Evolutionary conservation across 2,329 filamentous ascomycete species (phyloP), one percentile per base, ranked within the genome.

Genomic region (Monilinia fructigena): DNA sequence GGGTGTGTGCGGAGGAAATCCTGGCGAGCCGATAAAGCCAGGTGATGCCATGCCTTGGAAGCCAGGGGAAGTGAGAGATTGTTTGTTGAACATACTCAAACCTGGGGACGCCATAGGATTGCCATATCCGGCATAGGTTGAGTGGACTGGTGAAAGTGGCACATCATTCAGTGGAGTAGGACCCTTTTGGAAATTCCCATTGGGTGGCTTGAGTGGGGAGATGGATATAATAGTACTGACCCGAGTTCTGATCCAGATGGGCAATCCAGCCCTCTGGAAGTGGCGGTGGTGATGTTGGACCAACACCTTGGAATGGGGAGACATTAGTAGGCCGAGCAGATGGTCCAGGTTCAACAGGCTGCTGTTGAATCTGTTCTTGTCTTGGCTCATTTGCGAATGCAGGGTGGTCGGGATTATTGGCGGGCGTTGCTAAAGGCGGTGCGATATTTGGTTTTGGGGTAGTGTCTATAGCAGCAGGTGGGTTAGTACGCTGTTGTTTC

Each of bases 181-280:
- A 0, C 94, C 94, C 79, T 97, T 97, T 98, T 38, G 95, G 95
- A 72, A 98, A 98, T 75, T 99, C 95, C 95, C 95, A 99, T 76
- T 99, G 95, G 0, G 95, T 99, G 3, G 93, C 92, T 76, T 98
- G 95, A 0, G 92, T 93, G 1, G 93, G 91, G 40, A 99, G 83
- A 77, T 99, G 95, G 68, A 99, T 99, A 75, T 99, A 99, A 78
- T 99, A 99, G 78, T 98, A 99, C 76, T 98, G 94, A 1, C 95
- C 95, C 2, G 94, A 98, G 75, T 91, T 97, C 71, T 92, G 91
- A 76, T 99, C 95, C 5, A 98, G 83, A 77, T 98, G 95, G 26
- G 95, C 92, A 74, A 99, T 98, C 95, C 95, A 99, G 45, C 95
- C 95, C 79, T 99, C 95, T 7, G 95, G 95, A 20, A 99, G 83